Percentiles rank a stretch among this genome's conserved stretches.
Conservation (phyloP, 2,329 filamentous ascomycete genomes). For the Xylaria sp. region DNA sequence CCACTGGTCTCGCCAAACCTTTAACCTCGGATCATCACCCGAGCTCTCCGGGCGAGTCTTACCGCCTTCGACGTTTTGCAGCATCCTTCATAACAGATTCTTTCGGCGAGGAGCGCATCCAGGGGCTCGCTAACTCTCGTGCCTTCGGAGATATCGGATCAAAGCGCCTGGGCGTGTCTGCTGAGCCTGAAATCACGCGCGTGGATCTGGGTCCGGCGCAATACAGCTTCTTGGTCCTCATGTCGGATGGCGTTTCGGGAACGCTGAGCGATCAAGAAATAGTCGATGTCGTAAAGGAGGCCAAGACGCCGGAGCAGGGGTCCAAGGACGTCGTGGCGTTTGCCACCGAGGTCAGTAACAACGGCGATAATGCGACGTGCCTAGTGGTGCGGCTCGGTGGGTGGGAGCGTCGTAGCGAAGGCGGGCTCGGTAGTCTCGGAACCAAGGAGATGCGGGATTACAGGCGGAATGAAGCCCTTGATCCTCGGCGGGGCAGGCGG, state of each 20-base stretch:
- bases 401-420: constrained; percentile 80
- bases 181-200: constrained; percentile 87
- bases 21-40: constrained; percentile 94
- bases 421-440: constrained; percentile 86
- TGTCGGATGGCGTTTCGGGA: constrained; percentile 89
- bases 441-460: constrained; percentile 93
- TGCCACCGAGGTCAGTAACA: constrained; percentile 81
- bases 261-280: constrained; percentile 92
- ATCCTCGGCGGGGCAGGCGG: constrained; percentile 75
- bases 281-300: constrained; percentile 94
- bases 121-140: constrained; percentile 90
- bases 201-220: constrained; percentile 84
- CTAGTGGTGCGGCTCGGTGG: constrained; percentile 74
- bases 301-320: constrained; percentile 87
- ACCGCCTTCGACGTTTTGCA: constrained; percentile 84
- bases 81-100: constrained; percentile 90
- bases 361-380: constrained; percentile 76
- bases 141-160: constrained; percentile 92
- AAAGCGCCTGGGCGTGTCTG: constrained; percentile 92
- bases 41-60: constrained; percentile 83
- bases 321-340: constrained; percentile 83
- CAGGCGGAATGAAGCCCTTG: constrained; percentile 79
- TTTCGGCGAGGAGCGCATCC: constrained; percentile 96
- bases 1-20: constrained; percentile 80
- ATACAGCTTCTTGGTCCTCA: constrained; percentile 87